Evolutionary conservation across 192 early-diverging fungal species (phyloP), one percentile per base, ranked within the genome.

Genomic region (Mortierella alpina): DNA sequence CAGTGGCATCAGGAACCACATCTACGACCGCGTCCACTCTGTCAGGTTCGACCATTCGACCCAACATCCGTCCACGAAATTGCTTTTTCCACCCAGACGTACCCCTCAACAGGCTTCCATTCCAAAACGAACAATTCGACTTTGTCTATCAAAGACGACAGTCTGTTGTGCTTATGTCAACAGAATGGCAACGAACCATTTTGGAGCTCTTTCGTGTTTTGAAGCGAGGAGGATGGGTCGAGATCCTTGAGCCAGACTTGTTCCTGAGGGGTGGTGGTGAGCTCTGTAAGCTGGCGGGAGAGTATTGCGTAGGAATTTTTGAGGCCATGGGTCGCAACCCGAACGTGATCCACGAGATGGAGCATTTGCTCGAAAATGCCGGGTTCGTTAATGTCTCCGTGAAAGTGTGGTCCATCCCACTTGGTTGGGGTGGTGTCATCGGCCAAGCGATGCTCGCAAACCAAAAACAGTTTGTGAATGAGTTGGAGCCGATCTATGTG

Each of bases 71-170:
- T 8, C 74, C 74, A n/a, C 51, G 74, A 0, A 76, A 76, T 48
- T 76, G 74, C 20, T 40, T 17, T 22, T 76, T 76, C 20, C 23
- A 59, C 10, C 46, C 74, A 4, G 74, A 76, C 7, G 67, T 69
- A 4, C 74, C 74, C 11, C 31, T 69, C 45, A 72, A 69, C 48
- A 70, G 82, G 8, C 42, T 85, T 6, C 82, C 84, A 18, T 85
- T 77, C 66, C 22, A 44, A 5, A 72, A 83, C 47, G 70, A 78
- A 13, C 71, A 71, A 13, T 85, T 85, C 53, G 84, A 85, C 47
- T 83, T 83, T 57, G 82, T 85, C n/a, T 67, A 83, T 46, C 67
- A 79, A 40, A 65, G 84, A 11, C 82, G 70, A 2, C 74, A 76
- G 14, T 54, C 60, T 15, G 66, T 85, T 15, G 59, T 73, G 10